A percentile compares a stretch with the other conserved stretches of the same genome.
These are phyloP conservation scores for Talaromyces sp. DNA, from an alignment of 2,329 filamentous ascomycete species.

Conservation along the genomic window DNA sequence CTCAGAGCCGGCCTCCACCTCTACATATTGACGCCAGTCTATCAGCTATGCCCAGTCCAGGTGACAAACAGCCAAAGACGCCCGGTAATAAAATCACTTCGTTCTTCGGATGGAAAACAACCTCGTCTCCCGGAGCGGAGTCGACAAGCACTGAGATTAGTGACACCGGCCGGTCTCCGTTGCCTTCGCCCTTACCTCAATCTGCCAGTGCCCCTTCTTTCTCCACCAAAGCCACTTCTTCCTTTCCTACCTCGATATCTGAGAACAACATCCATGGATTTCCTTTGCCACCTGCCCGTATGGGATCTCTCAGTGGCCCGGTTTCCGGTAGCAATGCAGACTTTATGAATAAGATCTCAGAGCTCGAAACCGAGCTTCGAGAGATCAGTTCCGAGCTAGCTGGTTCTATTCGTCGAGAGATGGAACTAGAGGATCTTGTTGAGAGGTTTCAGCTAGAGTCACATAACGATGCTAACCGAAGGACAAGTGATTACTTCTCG, in stretches of 20 bases:
- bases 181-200: conserved; percentile 54
- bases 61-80: conserved; percentile 49
- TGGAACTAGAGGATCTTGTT: conserved; percentile 93
- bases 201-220: conserved; percentile 34
- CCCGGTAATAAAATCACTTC: conserved; percentile 60
- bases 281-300: conserved; percentile 40
- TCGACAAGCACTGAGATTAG: conserved; percentile 64
- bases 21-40: conserved; percentile 45
- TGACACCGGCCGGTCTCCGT: conserved; percentile 58
- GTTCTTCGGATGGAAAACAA: conserved; percentile 66
- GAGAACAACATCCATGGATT: conserved; percentile 54
- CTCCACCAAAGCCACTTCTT: conserved; percentile 28
- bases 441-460: conserved; percentile 80
- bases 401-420: conserved; percentile 86
- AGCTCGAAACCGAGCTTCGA: conserved; percentile 91
- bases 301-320: conserved; percentile 47
- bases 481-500: conserved; percentile 97
- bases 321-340: conserved; percentile 38
- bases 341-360: conserved; percentile 65
- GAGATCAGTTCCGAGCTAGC: conserved; percentile 92
- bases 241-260: conserved; percentile 51
- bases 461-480: conserved; percentile 60
- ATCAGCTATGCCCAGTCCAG: conserved; percentile 35
- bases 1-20: conserved; percentile 41
- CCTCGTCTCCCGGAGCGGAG: conserved; percentile 55